A percentile compares a stretch with the other conserved stretches of the same genome.
These are phyloP conservation scores for Alternaria incomplexa DNA, from an alignment of 2,329 filamentous ascomycete species.

Conservation along the genomic window DNA sequence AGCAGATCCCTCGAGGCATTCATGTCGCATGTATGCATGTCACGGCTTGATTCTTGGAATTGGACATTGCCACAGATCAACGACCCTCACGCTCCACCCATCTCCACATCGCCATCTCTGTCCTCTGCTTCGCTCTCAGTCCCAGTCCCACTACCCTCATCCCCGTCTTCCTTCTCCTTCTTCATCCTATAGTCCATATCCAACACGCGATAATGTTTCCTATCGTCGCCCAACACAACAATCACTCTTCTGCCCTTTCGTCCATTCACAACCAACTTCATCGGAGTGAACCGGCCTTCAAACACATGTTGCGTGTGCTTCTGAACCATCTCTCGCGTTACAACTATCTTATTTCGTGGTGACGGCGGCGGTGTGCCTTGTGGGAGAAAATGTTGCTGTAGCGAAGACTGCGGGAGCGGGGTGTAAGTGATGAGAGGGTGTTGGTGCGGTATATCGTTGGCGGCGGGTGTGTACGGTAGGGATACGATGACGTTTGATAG, in stretches of 20 bases:
- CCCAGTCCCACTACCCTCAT: neutral
- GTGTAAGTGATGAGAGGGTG: constrained; percentile 4
- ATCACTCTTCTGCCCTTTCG: constrained; percentile 59
- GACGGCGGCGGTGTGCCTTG: neutral
- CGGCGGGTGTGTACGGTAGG: constrained; percentile 26
- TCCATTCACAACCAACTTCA: constrained; percentile 62
- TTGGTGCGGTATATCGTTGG: constrained; percentile 26
- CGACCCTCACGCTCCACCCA: neutral
- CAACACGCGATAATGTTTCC: constrained; percentile 61
- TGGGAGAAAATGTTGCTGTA: constrained; percentile 4
- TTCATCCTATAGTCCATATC: constrained; percentile 57
- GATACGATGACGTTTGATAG: constrained; percentile 32
- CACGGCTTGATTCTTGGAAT: neutral
- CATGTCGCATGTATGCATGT: neutral
- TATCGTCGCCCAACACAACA: constrained; percentile 61
- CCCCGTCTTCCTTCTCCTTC: constrained; percentile 17
- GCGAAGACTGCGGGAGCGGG: constrained; percentile 7
- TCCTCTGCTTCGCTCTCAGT: constrained; percentile 16
- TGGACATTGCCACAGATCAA: neutral
- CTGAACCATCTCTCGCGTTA: constrained; percentile 13
- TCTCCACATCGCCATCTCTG: neutral
- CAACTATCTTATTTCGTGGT: neutral
- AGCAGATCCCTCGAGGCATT: neutral
- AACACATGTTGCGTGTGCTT: constrained; percentile 56
- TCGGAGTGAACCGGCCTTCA: constrained; percentile 55